These are phyloP conservation scores for Ceratocystis cubensis DNA, from an alignment of 2,329 filamentous ascomycete species.

Conservation along the genomic window DNA sequence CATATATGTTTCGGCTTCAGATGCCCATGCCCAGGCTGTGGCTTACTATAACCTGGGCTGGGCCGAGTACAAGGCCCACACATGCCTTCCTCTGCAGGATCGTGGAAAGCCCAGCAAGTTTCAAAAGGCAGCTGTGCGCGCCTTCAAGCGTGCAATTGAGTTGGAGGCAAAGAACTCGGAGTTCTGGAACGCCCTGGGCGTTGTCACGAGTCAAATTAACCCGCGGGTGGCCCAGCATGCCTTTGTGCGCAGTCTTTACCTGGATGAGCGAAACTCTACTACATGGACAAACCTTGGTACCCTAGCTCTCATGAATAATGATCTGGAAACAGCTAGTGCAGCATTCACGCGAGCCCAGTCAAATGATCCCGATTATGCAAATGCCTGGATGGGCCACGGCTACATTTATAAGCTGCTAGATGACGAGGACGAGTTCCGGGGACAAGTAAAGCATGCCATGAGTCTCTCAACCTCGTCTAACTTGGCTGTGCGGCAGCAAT, in stretches of 20 bases:
- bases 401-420: conserved; percentile 68
- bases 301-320: conserved; percentile 72
- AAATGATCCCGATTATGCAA: conserved; percentile 81
- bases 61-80: conserved; percentile 75
- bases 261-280: conserved; percentile 76
- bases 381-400: conserved; percentile 90
- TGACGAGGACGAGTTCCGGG: conserved; percentile 62
- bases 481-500: conserved; percentile 62
- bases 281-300: conserved; percentile 86
- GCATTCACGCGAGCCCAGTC: conserved; percentile 86
- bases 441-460: conserved; percentile 85
- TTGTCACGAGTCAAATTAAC: conserved; percentile 76
- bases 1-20: conserved; percentile 56
- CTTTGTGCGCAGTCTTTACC: conserved; percentile 79
- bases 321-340: conserved; percentile 74
- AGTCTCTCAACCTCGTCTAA: conserved; percentile 75
- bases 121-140: conserved; percentile 68
- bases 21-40: conserved; percentile 82
- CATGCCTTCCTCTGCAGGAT: conserved; percentile 43
- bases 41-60: conserved; percentile 95
- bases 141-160: conserved; percentile 93
- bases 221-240: conserved; percentile 84
- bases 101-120: conserved; percentile 51
- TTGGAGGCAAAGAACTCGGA: conserved; percentile 86
- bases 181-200: conserved; percentile 93